Evolutionary conservation across 2,329 filamentous ascomycete species (phyloP), one percentile per base, ranked within the genome.

Genomic region (Monosporascus sp.): DNA sequence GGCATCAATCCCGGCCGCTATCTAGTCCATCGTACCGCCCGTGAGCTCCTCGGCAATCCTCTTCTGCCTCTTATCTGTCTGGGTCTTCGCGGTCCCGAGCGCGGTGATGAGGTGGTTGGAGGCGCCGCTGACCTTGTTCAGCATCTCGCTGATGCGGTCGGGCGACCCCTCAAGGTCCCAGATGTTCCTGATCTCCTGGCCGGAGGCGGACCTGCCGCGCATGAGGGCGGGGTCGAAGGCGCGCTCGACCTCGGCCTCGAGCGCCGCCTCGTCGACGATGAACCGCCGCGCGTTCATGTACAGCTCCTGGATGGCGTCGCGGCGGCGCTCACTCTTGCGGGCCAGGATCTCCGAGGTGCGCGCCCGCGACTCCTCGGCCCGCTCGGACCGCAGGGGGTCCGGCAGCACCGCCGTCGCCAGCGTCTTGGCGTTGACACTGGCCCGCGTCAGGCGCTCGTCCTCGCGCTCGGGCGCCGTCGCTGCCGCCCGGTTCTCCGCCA

Each of bases 231-330:
- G 82, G 17, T 83, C 80, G 72, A 97, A 99, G n/a, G 87, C 78
- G 57, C 78, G 73, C 22, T 95, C 87, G 52, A 97, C 85, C 59
- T 84, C 81, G 17, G 77, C 76, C 61, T 88, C 81, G 37, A 99
- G 80, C 68, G 96, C 87, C 49, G 79, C 74, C 68, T 96, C 91
- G 24, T 81, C 85, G 18, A 90, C 85, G 66, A 99, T 97, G 73
- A 97, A 99, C 39, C 83, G 76, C 25, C 88, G 82, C 5, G 94
- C 91, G 62, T 91, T 88, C 74, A 94, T 88, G 73, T 99, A 99
- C 14, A 99, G 80, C 54, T 89, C 85, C 71, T 96, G 90, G 31
- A 99, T 73, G 17, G 86, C 81, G 59, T 93, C 83, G 55, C 82
- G 78, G 49, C 88, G 82, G 50, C 79, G 76, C 53, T 84, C 78